phyloP scores from a whole-genome alignment of 2,329 filamentous ascomycete species.

The Plectosphaerella plurivora region DNA sequence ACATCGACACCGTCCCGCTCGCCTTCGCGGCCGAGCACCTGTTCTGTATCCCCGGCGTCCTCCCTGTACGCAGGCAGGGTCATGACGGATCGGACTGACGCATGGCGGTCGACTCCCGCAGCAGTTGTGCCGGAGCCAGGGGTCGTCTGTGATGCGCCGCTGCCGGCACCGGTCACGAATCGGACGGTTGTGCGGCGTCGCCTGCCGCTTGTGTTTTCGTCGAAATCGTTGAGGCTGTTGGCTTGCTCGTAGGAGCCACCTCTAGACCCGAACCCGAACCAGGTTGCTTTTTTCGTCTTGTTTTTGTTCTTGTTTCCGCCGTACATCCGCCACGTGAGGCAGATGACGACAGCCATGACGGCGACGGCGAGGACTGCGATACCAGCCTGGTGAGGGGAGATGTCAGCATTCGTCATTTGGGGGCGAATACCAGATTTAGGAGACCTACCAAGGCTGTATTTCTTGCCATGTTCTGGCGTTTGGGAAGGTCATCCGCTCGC shows the following conservation, averaged over 20 bases:
- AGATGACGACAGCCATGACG: slow-evolving; percentile 14
- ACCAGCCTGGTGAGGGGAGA: slow-evolving; percentile 15
- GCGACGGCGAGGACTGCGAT: slow-evolving; percentile 16
- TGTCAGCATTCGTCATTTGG: slow-evolving; percentile 1
- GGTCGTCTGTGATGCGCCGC: slow-evolving; percentile 22
- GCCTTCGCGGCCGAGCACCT: slow-evolving; percentile 81
- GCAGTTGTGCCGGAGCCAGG: slow-evolving; percentile 10
- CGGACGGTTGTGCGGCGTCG: slow-evolving; percentile 2
- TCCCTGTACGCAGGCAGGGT: slow-evolving; percentile 83
- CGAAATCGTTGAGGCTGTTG: slow-evolving; percentile 20
- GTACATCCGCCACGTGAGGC: slow-evolving; percentile 15
- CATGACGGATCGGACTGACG: slow-evolving; percentile 88
- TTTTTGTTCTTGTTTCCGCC: slow-evolving; percentile 26
- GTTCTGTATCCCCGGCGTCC: slow-evolving; percentile 69
- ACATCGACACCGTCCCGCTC: slow-evolving; percentile 89
- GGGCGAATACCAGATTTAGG: background rate
- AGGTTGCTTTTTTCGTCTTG: slow-evolving; percentile 4
- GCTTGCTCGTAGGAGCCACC: slow-evolving; percentile 23
- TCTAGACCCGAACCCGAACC: slow-evolving; percentile 1
- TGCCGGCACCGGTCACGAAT: slow-evolving; percentile 3
- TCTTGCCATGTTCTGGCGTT: slow-evolving; percentile 1
- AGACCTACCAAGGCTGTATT: slow-evolving; percentile 10
- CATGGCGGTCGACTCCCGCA: slow-evolving; percentile 67
- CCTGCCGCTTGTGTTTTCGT: slow-evolving; percentile 3
- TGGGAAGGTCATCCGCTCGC: background rate